Conservation (phyloP, 1,284 basidiomycete species). For the Schizopora paradoxa region DNA sequence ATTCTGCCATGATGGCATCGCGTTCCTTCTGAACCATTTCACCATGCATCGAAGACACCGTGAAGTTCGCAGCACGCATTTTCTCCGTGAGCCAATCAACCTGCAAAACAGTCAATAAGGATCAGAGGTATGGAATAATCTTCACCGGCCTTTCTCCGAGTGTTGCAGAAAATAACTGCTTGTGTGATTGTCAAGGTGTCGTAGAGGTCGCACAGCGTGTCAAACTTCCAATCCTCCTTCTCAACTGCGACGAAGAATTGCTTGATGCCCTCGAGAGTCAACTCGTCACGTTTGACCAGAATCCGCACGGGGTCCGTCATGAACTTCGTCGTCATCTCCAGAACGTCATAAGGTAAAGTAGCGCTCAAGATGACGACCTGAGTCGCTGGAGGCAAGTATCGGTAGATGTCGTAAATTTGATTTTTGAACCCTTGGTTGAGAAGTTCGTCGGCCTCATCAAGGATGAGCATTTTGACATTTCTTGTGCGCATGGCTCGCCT, state of each 20-base stretch:
- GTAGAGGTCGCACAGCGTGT: slow-evolving; percentile 96
- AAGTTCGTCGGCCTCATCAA: slow-evolving; percentile 97
- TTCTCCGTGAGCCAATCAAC: slow-evolving; percentile 99
- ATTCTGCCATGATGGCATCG: slow-evolving; percentile 98
- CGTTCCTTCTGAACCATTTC: slow-evolving; percentile 99
- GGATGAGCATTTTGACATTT: slow-evolving; percentile 99
- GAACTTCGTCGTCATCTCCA: slow-evolving; percentile 99
- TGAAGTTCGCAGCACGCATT: slow-evolving; percentile 96
- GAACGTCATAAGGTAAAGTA: slow-evolving; percentile 93
- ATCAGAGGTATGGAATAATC: slow-evolving; percentile 13
- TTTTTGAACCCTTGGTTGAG: slow-evolving; percentile 99
- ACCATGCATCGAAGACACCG: slow-evolving; percentile 95
- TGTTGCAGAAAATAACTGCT: slow-evolving; percentile 99
- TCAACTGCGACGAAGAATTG: slow-evolving; percentile 99
- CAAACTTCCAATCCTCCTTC: slow-evolving; percentile 99
- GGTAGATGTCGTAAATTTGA: slow-evolving; percentile 99
- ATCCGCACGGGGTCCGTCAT: slow-evolving; percentile 99
- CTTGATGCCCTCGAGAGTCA: slow-evolving; percentile 99
- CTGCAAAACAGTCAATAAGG: slow-evolving; percentile 35
- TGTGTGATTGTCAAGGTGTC: slow-evolving; percentile 99
- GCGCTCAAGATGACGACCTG: slow-evolving; percentile 97
- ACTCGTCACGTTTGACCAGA: slow-evolving; percentile 98
- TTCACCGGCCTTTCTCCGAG: slow-evolving; percentile 76
- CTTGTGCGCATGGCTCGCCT: slow-evolving; percentile 89
- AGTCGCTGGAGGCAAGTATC: slow-evolving; percentile 96